Evolutionary conservation across 352 stramenopile species (phyloP).

Genomic region (Globisporangium yorkense): DNA sequence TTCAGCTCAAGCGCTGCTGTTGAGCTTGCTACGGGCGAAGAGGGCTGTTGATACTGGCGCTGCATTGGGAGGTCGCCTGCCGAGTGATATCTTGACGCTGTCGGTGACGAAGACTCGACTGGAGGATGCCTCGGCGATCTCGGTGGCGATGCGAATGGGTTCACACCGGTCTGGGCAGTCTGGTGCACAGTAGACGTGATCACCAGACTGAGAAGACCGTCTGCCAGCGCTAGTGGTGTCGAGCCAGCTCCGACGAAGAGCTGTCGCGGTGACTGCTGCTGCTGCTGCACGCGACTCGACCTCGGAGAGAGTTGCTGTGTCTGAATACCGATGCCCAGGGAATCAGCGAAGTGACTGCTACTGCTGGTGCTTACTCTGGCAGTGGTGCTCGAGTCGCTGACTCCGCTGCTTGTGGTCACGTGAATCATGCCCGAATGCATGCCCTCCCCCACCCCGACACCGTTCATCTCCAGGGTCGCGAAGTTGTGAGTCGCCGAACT

Average conservation of each 20-base stretch:
- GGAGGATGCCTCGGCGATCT: neutral
- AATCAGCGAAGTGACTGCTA: constrained; percentile 1
- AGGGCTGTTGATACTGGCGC: neutral
- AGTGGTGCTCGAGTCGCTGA: neutral
- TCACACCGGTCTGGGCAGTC: neutral
- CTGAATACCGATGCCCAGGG: neutral
- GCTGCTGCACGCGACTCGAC: neutral
- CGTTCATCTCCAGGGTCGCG: constrained; percentile 1
- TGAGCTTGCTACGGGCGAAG: neutral
- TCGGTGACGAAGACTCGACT: neutral
- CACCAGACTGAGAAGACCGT: constrained; percentile 1
- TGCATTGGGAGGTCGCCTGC: neutral
- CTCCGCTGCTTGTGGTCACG: neutral
- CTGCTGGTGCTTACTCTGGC: neutral
- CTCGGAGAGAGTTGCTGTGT: constrained; percentile 5
- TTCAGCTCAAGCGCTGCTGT: neutral
- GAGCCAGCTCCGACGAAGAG: neutral
- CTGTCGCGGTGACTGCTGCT: constrained; percentile 2
- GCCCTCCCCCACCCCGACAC: neutral
- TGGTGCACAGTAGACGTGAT: constrained; percentile 2
- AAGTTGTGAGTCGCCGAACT: neutral
- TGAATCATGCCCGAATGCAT: neutral
- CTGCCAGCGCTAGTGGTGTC: neutral
- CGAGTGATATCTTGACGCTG: neutral
- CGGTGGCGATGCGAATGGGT: neutral